Evolutionary conservation across 495 filamentous ascomycete genomes (phyloP).

Genomic region (Hypoxylon fuscum): DNA sequence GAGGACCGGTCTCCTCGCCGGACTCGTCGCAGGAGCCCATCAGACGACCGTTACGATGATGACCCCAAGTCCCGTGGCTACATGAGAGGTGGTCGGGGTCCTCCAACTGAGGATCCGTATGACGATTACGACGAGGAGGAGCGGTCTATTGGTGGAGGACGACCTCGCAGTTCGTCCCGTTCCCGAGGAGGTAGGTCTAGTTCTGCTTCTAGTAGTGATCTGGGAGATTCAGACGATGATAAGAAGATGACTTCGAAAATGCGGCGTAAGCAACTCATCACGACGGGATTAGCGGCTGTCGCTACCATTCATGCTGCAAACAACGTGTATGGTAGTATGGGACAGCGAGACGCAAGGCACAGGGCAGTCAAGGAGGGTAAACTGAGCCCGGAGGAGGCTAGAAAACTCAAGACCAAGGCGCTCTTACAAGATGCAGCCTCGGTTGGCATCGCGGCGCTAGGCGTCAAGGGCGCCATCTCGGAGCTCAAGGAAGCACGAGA

Average conservation of each 20-base stretch:
- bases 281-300: conserved; percentile 83
- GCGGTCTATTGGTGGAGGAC: conserved; percentile 50
- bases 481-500: conserved; percentile 65
- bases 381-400: conserved; percentile 76
- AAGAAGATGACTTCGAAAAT: conserved; percentile 77
- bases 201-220: conserved; percentile 66
- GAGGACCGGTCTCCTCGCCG: conserved; percentile 43
- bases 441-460: conserved; percentile 83
- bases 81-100: conserved; percentile 55
- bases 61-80: conserved; percentile 61
- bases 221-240: conserved; percentile 81
- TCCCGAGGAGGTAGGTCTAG: conserved; percentile 51
- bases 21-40: conserved; percentile 43
- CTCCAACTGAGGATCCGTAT: conserved; percentile 33
- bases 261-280: conserved; percentile 84
- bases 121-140: conserved; percentile 63
- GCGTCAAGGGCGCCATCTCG: conserved; percentile 82
- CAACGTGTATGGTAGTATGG: conserved; percentile 77
- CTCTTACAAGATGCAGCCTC: conserved; percentile 78
- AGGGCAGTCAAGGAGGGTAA: conserved; percentile 77
- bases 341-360: conserved; percentile 74
- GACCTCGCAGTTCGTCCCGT: conserved; percentile 46
- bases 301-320: conserved; percentile 91
- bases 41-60: conserved; percentile 58
- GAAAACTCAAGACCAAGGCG: conserved; percentile 77